Evolutionary conservation across 1,139 yeast species (phyloP), one percentile per base, ranked within the genome.

Genomic region (Yamadazyma sp.): DNA sequence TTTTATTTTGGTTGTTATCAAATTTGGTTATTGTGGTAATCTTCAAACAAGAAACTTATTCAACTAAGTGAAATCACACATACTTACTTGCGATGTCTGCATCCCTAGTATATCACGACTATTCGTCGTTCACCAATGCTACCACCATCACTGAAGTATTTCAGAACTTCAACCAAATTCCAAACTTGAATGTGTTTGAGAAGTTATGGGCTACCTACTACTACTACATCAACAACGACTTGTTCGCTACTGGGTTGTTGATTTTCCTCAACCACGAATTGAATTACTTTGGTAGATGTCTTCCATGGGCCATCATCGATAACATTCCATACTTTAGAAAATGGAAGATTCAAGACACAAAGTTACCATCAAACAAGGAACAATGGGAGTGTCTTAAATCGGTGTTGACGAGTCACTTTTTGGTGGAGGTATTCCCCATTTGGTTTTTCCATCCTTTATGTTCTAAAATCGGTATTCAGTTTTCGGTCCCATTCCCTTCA

Each of bases 221-320:
- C 51, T 56, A 63, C 40, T 68, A 64, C 51, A 60, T 69, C 47
- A 60, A 60, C 39, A 69, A 69, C 46, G 76, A 70, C 43, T 51
- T 70, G 37, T 64, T 71, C 46, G 73, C 76, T 35, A 87, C 96
- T 1, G 96, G 96, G 4, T 61, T 86, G 37, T 62, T 87, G 52
- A 82, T 87, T 54, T 84, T 87, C 57, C 51, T 73, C 29, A 68
- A 82, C 43, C 96, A 87, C 61, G 96, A 87, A 62, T 39, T 80
- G 42, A 80, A 85, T 76, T 87, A 87, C 63, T 87, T 87, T 58
- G 89, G 87, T 36, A 78, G 95, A 59, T 82, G 89, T 57, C 53
- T 87, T 39, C 96, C 96, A 18, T 87, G 95, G 95, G 76, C 73
- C 56, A 73, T 87, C 42, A 77, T 87, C 45, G 96, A 86, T 57